Evolutionary conservation across 371 early-diverging fungal species (phyloP).

Genomic region (Dinochytrium kinnereticum): DNA sequence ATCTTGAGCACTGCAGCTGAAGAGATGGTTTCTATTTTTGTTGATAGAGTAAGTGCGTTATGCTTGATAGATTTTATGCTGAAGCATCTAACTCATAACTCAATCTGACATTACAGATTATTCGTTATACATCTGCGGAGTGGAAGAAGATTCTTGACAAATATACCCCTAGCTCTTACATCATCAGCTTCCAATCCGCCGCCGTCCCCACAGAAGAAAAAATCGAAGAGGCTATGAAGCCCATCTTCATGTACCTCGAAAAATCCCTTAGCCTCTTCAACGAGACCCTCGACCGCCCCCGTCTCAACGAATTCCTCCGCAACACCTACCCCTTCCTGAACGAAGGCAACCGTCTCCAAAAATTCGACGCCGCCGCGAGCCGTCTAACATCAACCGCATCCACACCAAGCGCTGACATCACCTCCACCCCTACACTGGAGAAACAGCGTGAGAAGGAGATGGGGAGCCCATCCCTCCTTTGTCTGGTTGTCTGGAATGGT

Average conservation of each 20-base stretch:
- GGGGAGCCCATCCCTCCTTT: conserved; percentile 22
- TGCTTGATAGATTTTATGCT: conserved; percentile 1
- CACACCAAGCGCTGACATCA: neutral
- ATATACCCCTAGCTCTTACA: neutral
- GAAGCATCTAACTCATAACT: no score
- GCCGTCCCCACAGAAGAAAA: conserved; percentile 26
- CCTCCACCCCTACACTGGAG: neutral
- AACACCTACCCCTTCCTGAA: conserved; percentile 7
- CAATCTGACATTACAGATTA: no score
- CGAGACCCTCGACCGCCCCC: conserved; percentile 39
- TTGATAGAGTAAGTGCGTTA: conserved; percentile 34
- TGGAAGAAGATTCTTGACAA: conserved; percentile 19
- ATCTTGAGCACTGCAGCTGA: conserved; percentile 35
- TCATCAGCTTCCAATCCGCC: neutral
- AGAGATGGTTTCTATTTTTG: conserved; percentile 41
- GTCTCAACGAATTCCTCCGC: conserved; percentile 33
- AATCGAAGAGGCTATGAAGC: conserved; percentile 34
- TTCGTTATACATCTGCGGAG: conserved; percentile 12
- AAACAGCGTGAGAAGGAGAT: conserved; percentile 10
- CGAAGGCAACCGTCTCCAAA: conserved; percentile 9
- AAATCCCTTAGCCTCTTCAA: conserved; percentile 37
- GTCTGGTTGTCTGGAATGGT: conserved; percentile 36
- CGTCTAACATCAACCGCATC: neutral
- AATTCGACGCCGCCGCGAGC: neutral
- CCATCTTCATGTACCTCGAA: conserved; percentile 45